phyloP scores from a whole-genome alignment of 495 filamentous ascomycete genomes.

The Astrothelium subdiscretum region DNA sequence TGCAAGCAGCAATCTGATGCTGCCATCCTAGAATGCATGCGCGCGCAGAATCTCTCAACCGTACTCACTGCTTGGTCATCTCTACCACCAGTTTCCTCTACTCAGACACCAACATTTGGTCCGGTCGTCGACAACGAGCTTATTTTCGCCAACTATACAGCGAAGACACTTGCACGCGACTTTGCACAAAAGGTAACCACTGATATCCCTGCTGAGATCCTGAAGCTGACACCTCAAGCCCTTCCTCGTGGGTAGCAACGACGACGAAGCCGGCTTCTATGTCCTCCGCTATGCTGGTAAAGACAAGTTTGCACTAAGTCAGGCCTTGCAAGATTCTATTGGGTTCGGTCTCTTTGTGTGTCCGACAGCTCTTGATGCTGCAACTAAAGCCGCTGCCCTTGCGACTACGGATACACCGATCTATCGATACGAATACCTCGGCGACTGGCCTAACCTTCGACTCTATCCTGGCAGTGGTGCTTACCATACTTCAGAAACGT shows the following conservation, averaged over 20 bases:
- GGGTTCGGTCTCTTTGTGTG: conserved; percentile 7
- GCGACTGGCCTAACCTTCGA: conserved; percentile 28
- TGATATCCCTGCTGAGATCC: conserved; percentile 7
- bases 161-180: conserved; percentile 13
- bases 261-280: conserved; percentile 38
- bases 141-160: conserved; percentile 22
- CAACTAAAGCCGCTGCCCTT: conserved; percentile 12
- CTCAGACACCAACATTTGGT: conserved; percentile 10
- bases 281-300: conserved; percentile 24
- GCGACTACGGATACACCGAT: conserved; percentile 18
- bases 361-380: conserved; percentile 3
- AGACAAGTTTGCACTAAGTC: conserved; percentile 15
- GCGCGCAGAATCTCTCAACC: conserved; percentile 16
- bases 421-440: conserved; percentile 28
- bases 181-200: conserved; percentile 13
- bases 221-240: conserved; percentile 12
- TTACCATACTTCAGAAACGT: conserved; percentile 34
- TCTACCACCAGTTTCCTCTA: conserved; percentile 4
- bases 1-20: conserved; percentile 30
- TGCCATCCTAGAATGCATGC: conserved; percentile 37
- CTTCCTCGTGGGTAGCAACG: conserved; percentile 10
- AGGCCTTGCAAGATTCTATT: neutral
- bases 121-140: conserved; percentile 20
- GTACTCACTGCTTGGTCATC: conserved; percentile 12
- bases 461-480: conserved; percentile 30